Evolutionary conservation across 2,329 filamentous ascomycete species (phyloP), one percentile per base, ranked within the genome.

Genomic region (Aspergillus novofumigatus): DNA sequence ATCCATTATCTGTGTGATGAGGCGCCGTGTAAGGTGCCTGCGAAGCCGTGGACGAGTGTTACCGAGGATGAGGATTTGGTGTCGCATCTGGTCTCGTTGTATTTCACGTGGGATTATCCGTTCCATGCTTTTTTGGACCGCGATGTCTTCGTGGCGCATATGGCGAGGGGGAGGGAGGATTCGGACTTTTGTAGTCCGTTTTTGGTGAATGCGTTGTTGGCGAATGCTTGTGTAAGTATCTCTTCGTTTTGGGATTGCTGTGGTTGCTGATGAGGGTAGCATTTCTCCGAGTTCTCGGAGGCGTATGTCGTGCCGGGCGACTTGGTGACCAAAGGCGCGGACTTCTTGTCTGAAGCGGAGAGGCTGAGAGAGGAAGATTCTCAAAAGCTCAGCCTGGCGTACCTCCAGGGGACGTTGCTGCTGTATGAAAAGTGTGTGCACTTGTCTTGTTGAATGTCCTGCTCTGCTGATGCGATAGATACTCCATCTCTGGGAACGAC

Each of bases 71-170:
- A 83, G 7, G 83, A 88, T 52, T 80, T 95, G 45, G 84, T 96
- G 60, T 83, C 86, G 8, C 91, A 96, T 73, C 82, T 96, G 25
- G 84, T 96, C 65, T 91, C 91, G 69, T 88, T 96, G 86, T 96
- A 96, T 75, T 96, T 96, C 75, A 90, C 86, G 65, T 96, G 92
- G 87, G 91, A 96, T 72, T 96, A 96, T 72, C 87, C 90, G 26
- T 95, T 92, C 73, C 95, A 89, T 70, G 85, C 80, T 17, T 79
- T 94, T 48, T 92, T 96, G 68, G 90, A 89, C 67, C 81, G 86
- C 38, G 91, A 95, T 68, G 94, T 94, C 64, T 74, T 87, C 52
- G 80, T 82, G 25, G 90, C 90, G 4, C 65, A 74, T 63, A 76
- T 76, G 73, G 55, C 53, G 0, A 41, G 38, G 20, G 67, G 66